phyloP scores from a whole-genome alignment of 2,329 filamentous ascomycete species.

The Fusarium sp. region DNA sequence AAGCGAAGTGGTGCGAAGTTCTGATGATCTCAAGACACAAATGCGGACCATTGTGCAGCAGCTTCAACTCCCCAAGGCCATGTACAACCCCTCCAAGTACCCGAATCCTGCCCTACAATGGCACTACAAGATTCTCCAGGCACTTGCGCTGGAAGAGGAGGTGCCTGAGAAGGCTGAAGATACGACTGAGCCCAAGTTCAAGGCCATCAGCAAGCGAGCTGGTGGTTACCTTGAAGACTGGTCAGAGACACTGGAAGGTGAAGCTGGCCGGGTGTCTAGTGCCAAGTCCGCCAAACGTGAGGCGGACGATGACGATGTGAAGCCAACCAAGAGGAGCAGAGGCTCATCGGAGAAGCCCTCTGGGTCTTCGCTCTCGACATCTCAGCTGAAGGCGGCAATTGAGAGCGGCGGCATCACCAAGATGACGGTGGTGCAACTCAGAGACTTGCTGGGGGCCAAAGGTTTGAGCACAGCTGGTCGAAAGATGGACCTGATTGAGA shows the following conservation, averaged over 20 bases:
- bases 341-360: constrained; percentile 48
- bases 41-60: constrained; percentile 89
- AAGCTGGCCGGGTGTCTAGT: constrained; percentile 54
- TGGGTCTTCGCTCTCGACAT: constrained; percentile 54
- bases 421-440: constrained; percentile 66
- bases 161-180: constrained; percentile 80
- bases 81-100: constrained; percentile 88
- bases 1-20: constrained; percentile 63
- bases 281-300: constrained; percentile 64
- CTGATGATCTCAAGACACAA: constrained; percentile 79
- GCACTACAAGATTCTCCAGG: constrained; percentile 96
- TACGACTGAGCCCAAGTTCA: constrained; percentile 84
- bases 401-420: constrained; percentile 62
- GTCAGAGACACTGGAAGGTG: constrained; percentile 74
- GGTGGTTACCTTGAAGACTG: constrained; percentile 84
- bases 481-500: constrained; percentile 67
- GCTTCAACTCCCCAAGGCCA: constrained; percentile 85
- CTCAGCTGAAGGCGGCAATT: constrained; percentile 59
- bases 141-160: constrained; percentile 91
- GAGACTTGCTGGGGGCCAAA: constrained; percentile 59
- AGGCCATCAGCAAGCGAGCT: constrained; percentile 89
- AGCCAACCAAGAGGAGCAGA: constrained; percentile 61
- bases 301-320: constrained; percentile 58
- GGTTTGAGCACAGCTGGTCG: constrained; percentile 62
- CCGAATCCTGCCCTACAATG: constrained; percentile 94